Conservation (phyloP, 768 basidiomycete genomes). For the Lyophyllum atratum region DNA sequence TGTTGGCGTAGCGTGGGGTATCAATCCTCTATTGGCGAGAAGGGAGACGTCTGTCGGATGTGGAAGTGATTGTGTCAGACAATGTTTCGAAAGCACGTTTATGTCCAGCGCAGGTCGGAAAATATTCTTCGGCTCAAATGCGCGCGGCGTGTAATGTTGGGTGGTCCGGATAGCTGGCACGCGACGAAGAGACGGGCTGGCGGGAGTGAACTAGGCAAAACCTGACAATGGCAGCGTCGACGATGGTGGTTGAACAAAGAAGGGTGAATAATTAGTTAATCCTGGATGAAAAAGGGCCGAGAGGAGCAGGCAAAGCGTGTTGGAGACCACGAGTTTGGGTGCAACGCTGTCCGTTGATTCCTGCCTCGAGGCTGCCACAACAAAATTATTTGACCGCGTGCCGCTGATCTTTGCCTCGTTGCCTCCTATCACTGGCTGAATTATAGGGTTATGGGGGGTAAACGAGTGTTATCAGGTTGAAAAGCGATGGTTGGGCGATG, state of each 20-base stretch:
- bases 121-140: conserved; percentile 40
- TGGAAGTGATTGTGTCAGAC: conserved; percentile 29
- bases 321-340: conserved; percentile 20
- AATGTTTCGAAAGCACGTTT: conserved; percentile 32
- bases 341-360: conserved; percentile 11
- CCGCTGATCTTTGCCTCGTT: conserved; percentile 11
- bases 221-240: not conserved
- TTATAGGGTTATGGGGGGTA: conserved; percentile 15
- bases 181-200: conserved; percentile 2
- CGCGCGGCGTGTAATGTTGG: conserved; percentile 12
- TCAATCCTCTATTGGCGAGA: conserved; percentile 44
- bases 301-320: conserved; percentile 18
- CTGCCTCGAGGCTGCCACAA: conserved; percentile 27
- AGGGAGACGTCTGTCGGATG: conserved; percentile 24
- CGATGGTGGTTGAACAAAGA: conserved; percentile 12
- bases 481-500: conserved; percentile 7
- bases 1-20: conserved; percentile 36
- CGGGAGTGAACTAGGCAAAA: not conserved
- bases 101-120: conserved; percentile 53
- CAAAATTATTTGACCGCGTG: conserved; percentile 21
- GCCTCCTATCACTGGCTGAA: conserved; percentile 8
- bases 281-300: conserved; percentile 12
- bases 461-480: conserved; percentile 20
- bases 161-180: conserved; percentile 14
- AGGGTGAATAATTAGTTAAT: conserved; percentile 7